Base-by-base conservation (phyloP, 2,329 filamentous ascomycete genomes). In the Corinectria fuckeliana region DNA sequence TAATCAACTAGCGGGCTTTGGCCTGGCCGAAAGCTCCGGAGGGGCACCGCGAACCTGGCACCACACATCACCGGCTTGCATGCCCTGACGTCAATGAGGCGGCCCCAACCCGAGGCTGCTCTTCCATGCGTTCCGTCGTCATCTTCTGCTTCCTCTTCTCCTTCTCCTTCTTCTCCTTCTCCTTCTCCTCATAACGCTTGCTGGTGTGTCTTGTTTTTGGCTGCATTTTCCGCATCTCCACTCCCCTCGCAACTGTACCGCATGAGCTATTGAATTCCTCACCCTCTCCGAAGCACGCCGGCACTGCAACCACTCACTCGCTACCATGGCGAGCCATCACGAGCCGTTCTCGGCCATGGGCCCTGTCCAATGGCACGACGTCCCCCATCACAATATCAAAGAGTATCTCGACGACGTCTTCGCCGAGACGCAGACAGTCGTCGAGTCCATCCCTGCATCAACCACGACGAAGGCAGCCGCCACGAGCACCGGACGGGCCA, bases 381-480 rank as follows among this genome's bases (percentile, higher is more conserved):
- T 80, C 51, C 68, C 77, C 62, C 72, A 76, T 21, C 77, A 85
- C 45, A 77, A 82, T 58, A 80, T 88, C 38, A 76, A 80, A 18
- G 68, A 77, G 7, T 88, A 87, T 71, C 75, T 90, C 39, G 70
- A 77, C 56, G 77, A 81, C 39, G 85, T 90, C 59, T 91, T 94
- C 72, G 78, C 77, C 25, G 83, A 90, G 60, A 87, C 87, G 18
- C 89, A 92, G 69, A 80, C 89, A 16, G 84, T 96, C 56, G 80
- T 91, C 68, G 91, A 93, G 70, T 94, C 92, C 5, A 85, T 96
- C 1, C 92, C 92, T 3, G 72, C 72, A 8, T 68, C 76, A 10
- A 61, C 70, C 3, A 55, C 64, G 14, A 62, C 61, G n/a, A 38
- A 63, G 52, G 76, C 82, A 3, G 75, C 82, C 7, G 77, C 75